These are phyloP conservation scores for Ustulina deusta DNA, from an alignment of 2,329 filamentous ascomycete genomes.

Conservation along the genomic window DNA sequence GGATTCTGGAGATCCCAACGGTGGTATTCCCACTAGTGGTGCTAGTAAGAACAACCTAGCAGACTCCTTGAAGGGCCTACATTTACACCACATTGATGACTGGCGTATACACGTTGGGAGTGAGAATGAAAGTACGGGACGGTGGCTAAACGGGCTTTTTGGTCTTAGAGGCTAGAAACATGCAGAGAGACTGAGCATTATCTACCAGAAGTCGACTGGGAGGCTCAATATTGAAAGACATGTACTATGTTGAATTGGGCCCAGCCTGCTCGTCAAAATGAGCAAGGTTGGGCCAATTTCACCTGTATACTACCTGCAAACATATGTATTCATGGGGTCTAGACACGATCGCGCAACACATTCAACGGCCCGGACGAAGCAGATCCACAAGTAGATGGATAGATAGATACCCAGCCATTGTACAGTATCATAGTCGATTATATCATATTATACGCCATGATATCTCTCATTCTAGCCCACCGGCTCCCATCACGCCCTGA, in stretches of 20 bases:
- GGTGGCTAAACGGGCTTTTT: slow-evolving; percentile 50
- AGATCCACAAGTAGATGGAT: slow-evolving; percentile 21
- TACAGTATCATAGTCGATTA: slow-evolving; percentile 22
- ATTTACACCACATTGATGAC: slow-evolving; percentile 47
- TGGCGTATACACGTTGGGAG: slow-evolving; percentile 41
- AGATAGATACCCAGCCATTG: slow-evolving; percentile 22
- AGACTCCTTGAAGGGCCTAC: slow-evolving; percentile 33
- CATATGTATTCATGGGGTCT: background rate
- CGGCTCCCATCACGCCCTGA: slow-evolving; percentile 79
- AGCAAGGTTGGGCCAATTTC: background rate
- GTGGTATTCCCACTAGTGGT: no score
- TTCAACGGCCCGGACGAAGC: background rate
- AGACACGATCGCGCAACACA: background rate
- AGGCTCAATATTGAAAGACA: background rate
- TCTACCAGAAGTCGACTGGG: background rate
- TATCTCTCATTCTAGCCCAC: slow-evolving; percentile 35
- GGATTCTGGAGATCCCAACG: background rate
- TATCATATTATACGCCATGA: slow-evolving; percentile 11
- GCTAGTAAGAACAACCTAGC: background rate
- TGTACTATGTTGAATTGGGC: slow-evolving; percentile 1
- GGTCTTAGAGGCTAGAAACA: slow-evolving; percentile 33
- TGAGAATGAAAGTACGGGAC: slow-evolving; percentile 39
- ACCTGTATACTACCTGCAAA: slow-evolving; percentile 7
- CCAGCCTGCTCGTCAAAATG: background rate
- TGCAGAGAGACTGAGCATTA: background rate